phyloP scores from a whole-genome alignment of 768 basidiomycete genomes.

The Tulasnella calospora region DNA sequence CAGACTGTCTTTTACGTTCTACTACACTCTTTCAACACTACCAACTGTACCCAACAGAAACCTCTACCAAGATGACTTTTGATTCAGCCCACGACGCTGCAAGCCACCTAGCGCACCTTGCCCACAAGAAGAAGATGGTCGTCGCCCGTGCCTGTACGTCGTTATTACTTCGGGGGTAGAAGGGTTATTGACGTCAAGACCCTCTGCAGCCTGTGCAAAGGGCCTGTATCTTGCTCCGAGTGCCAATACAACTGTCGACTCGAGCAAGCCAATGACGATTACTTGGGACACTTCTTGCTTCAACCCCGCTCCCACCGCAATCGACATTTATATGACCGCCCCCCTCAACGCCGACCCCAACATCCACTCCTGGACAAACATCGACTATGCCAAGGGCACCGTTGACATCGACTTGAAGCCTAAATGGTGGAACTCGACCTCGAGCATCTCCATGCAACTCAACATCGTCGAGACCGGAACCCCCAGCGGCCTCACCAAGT shows the following conservation, averaged over 20 bases:
- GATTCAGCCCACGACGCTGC: background rate
- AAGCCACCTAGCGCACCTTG: background rate
- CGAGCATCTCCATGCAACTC: slow-evolving; percentile 36
- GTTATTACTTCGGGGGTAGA: background rate
- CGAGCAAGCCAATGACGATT: slow-evolving; percentile 35
- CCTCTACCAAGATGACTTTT: background rate
- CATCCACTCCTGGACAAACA: slow-evolving; percentile 35
- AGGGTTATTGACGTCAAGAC: background rate
- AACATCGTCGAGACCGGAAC: slow-evolving; percentile 34
- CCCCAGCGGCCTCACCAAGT: slow-evolving; percentile 31
- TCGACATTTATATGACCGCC: slow-evolving; percentile 39
- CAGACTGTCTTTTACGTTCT: slow-evolving; percentile 2
- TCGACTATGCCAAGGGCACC: slow-evolving; percentile 33
- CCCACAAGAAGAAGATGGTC: slow-evolving; percentile 13
- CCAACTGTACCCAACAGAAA: background rate
- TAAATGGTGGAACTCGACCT: slow-evolving; percentile 38
- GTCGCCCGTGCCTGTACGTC: slow-evolving; percentile 1
- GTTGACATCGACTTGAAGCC: slow-evolving; percentile 34
- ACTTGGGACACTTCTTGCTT: slow-evolving; percentile 38
- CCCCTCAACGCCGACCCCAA: slow-evolving; percentile 31
- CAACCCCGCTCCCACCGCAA: slow-evolving; percentile 29
- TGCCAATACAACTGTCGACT: slow-evolving; percentile 31
- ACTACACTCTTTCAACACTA: background rate
- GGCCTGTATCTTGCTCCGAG: slow-evolving; percentile 37
- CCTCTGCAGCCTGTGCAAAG: slow-evolving; percentile 24